Conservation (phyloP, 1,284 basidiomycete genomes). For the Abortiporus biennis region DNA sequence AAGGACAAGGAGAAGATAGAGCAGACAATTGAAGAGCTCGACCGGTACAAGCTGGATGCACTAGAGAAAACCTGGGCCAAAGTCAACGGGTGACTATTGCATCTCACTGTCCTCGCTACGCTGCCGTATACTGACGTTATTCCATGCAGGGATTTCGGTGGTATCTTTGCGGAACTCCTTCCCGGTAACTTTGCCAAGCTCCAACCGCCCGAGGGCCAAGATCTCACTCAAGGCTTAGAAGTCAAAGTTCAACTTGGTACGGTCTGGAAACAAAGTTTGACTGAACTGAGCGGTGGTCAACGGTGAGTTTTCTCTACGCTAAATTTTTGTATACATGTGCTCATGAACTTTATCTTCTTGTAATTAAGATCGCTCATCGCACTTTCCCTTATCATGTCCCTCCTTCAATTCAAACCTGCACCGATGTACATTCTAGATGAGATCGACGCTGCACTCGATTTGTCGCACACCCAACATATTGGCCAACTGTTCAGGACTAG, state of each 20-base stretch:
- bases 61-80: conserved; percentile 94
- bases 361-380: conserved; percentile 91
- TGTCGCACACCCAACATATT: conserved; percentile 96
- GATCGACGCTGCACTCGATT: conserved; percentile 94
- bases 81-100: conserved; percentile 73
- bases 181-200: conserved; percentile 97
- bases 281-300: conserved; percentile 96
- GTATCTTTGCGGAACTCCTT: conserved; percentile 92
- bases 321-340: no score
- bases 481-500: conserved; percentile 93
- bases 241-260: conserved; percentile 93
- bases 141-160: conserved; percentile 81
- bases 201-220: conserved; percentile 89
- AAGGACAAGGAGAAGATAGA: conserved; percentile 97
- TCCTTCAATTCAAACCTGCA: conserved; percentile 98
- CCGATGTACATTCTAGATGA: conserved; percentile 99
- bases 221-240: conserved; percentile 92
- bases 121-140: conserved; percentile 4
- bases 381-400: conserved; percentile 94
- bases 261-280: conserved; percentile 97
- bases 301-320: conserved; percentile 48
- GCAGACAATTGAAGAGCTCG: conserved; percentile 89
- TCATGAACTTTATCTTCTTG: no score
- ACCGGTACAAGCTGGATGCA: conserved; percentile 92
- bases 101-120: not conserved